These are phyloP conservation scores for Talaromyces pinophilus DNA, from an alignment of 2,329 filamentous ascomycete genomes.

Conservation along the genomic window DNA sequence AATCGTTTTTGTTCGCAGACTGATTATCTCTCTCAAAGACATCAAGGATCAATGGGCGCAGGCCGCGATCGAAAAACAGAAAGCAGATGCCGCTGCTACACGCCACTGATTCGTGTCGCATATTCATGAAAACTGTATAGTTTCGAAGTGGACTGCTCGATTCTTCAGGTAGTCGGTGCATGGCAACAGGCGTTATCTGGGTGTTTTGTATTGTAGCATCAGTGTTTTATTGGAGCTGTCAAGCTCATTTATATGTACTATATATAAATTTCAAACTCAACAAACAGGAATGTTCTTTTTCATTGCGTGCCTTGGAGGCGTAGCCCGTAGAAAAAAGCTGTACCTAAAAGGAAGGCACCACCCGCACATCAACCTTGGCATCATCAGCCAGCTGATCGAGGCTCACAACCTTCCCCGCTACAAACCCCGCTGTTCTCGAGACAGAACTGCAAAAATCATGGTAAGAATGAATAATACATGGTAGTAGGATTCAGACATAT, in stretches of 20 bases:
- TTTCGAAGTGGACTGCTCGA: slow-evolving; percentile 3
- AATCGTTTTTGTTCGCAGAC: not conserved
- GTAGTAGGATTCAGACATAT: slow-evolving; percentile 1
- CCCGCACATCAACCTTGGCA: slow-evolving; percentile 21
- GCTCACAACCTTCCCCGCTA: slow-evolving; percentile 3
- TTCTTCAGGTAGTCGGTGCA: slow-evolving; percentile 11
- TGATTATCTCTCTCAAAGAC: slow-evolving; percentile 32
- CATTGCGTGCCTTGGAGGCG: not conserved
- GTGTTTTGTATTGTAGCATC: slow-evolving; percentile 15
- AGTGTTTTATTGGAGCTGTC: not conserved
- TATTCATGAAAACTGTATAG: slow-evolving; percentile 6
- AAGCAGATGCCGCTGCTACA: not conserved
- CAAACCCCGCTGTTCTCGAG: not conserved
- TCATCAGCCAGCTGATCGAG: slow-evolving; percentile 1
- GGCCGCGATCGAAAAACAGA: slow-evolving; percentile 14
- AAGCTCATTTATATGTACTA: slow-evolving; percentile 12
- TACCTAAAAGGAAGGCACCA: not conserved
- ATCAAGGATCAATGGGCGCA: slow-evolving; percentile 50
- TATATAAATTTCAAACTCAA: not conserved
- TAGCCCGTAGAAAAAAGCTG: not conserved
- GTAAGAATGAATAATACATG: slow-evolving; percentile 23
- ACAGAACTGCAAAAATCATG: slow-evolving; percentile 26
- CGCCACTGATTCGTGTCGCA: slow-evolving; percentile 1
- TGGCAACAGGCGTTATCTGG: slow-evolving; percentile 16
- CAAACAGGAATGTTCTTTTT: not conserved